Conservation (phyloP, 2,329 filamentous ascomycete species). For the Zasmidium angulare region DNA sequence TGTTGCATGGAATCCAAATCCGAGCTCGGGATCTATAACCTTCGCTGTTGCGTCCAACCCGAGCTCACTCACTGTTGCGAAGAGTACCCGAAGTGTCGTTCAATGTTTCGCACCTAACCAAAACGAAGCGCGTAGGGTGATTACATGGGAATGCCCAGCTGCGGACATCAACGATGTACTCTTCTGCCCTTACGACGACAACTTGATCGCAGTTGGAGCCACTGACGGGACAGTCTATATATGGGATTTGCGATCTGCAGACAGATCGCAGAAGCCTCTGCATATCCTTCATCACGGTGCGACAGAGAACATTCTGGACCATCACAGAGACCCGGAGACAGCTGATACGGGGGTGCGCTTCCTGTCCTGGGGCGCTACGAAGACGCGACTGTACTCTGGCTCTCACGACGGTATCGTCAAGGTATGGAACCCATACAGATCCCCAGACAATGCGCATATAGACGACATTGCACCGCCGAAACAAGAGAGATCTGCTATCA, state of each 20-base stretch:
- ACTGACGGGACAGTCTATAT: constrained; percentile 61
- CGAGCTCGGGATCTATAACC: constrained; percentile 36
- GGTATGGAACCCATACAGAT: constrained; percentile 57
- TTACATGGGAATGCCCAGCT: constrained; percentile 58
- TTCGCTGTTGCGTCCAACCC: constrained; percentile 57
- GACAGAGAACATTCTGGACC: constrained; percentile 51
- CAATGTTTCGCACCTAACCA: constrained; percentile 51
- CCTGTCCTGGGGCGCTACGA: constrained; percentile 56
- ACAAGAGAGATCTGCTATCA: constrained; percentile 50
- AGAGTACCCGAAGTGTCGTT: constrained; percentile 50
- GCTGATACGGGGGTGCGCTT: constrained; percentile 60
- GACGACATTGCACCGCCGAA: constrained; percentile 50
- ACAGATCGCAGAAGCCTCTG: constrained; percentile 43
- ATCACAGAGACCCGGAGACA: constrained; percentile 46
- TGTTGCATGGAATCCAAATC: constrained; percentile 55
- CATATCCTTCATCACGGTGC: constrained; percentile 53
- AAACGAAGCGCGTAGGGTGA: constrained; percentile 33
- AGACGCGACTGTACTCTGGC: constrained; percentile 57
- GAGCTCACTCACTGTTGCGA: constrained; percentile 34
- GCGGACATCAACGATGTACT: constrained; percentile 62
- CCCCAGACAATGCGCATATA: constrained; percentile 52
- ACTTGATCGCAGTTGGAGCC: constrained; percentile 58
- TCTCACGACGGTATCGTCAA: constrained; percentile 62
- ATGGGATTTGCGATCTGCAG: constrained; percentile 54
- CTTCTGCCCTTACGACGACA: constrained; percentile 45